phyloP scores from a whole-genome alignment of 2,329 filamentous ascomycete species.

The Fusarium fujikuroi region DNA sequence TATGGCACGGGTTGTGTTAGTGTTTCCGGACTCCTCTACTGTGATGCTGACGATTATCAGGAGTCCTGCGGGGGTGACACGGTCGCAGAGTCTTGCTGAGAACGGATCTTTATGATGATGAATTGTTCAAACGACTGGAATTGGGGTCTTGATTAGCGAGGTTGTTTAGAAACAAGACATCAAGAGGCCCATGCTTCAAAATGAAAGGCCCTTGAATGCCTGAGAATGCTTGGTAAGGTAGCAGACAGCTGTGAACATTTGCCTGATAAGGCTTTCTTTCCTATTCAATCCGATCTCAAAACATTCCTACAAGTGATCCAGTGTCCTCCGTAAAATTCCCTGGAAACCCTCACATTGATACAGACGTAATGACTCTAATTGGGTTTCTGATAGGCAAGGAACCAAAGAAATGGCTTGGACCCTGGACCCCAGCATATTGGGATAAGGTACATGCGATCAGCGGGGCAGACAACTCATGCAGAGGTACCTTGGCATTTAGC shows the following conservation, averaged over 20 bases:
- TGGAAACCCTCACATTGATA: not conserved
- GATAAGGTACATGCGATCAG: constrained; percentile 26
- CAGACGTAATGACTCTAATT: constrained; percentile 12
- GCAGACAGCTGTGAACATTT: not conserved
- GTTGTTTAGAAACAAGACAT: constrained; percentile 22
- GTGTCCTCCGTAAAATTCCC: not conserved
- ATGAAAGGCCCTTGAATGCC: constrained; percentile 23
- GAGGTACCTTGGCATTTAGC: constrained; percentile 22
- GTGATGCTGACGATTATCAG: constrained; percentile 26
- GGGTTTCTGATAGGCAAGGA: constrained; percentile 32
- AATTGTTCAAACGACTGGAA: not conserved
- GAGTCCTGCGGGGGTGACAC: constrained; percentile 18
- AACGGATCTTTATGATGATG: not conserved
- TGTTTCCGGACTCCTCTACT: constrained; percentile 5
- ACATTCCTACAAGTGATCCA: not conserved
- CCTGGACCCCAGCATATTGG: constrained; percentile 29
- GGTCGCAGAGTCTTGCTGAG: constrained; percentile 10
- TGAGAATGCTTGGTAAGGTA: not conserved
- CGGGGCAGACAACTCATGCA: constrained; percentile 13
- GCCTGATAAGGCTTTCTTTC: not conserved
- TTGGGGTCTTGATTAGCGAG: constrained; percentile 23
- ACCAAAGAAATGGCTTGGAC: constrained; percentile 30
- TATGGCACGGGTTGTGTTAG: not conserved
- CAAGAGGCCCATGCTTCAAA: constrained; percentile 16
- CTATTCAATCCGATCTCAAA: not conserved